Evolutionary conservation across 257 asterid species (phyloP).

Genomic region (Apocynum venetum): DNA sequence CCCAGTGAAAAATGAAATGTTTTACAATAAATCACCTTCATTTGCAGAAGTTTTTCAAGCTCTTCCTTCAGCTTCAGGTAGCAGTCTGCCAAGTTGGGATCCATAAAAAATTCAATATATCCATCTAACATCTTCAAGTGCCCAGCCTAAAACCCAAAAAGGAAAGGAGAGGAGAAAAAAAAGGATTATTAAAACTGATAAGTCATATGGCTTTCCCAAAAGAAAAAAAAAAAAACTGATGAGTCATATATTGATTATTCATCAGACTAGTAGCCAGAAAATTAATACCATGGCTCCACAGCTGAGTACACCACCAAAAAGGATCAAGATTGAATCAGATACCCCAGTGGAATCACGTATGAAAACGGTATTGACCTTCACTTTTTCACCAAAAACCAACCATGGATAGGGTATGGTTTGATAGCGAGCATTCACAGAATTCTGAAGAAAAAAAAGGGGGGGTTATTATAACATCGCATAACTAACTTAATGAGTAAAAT

Average conservation of each 20-base stretch:
- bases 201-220: no score
- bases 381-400: constrained; percentile 97
- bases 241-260: background rate
- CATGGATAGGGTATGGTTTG: constrained; percentile 92
- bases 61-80: constrained; percentile 79
- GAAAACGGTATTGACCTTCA: constrained; percentile 91
- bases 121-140: constrained; percentile 85
- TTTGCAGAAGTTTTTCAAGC: constrained; percentile 57
- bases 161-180: background rate
- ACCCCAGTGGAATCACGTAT: constrained; percentile 98
- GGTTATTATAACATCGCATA: constrained; percentile 13
- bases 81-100: constrained; percentile 81
- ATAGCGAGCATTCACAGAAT: constrained; percentile 96
- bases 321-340: constrained; percentile 93
- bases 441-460: constrained; percentile 44
- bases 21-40: constrained; percentile 47
- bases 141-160: constrained; percentile 57
- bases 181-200: background rate
- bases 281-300: constrained; percentile 60
- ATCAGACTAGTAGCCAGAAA: background rate
- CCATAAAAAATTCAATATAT: constrained; percentile 86
- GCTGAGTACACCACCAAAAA: constrained; percentile 79
- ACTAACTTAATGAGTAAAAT: constrained; percentile 1
- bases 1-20: background rate
- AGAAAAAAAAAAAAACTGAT: background rate